Conservation (phyloP, 257 asterid species). For the Eucommia ulmoides region DNA sequence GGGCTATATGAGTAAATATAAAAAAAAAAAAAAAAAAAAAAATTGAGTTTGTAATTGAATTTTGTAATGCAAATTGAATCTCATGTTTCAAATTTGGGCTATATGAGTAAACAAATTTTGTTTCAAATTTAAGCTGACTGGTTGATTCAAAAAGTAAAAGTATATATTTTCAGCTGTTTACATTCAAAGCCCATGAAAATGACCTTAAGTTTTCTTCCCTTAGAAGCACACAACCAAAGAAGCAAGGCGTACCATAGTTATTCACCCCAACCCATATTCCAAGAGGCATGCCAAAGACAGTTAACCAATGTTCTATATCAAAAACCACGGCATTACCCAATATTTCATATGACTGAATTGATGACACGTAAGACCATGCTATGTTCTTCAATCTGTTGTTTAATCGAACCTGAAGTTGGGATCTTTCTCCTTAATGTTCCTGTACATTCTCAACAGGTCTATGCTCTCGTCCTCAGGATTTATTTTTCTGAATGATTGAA, state of each 20-base stretch:
- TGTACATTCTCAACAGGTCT: conserved; percentile 84
- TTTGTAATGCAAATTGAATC: no score
- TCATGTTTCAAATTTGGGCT: no score
- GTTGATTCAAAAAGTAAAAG: no score
- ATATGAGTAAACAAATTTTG: no score
- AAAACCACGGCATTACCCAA: conserved; percentile 93
- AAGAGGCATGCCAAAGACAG: conserved; percentile 92
- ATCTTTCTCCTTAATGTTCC: conserved; percentile 84
- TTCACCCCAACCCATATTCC: conserved; percentile 98
- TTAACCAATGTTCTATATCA: conserved; percentile 86
- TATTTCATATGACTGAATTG: conserved; percentile 68
- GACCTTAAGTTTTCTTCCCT: conserved; percentile 87
- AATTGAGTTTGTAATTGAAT: no score
- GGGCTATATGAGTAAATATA: no score
- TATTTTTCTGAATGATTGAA: conserved; percentile 74
- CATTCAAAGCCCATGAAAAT: conserved; percentile 97
- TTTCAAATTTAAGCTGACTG: no score
- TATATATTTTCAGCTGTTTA: conserved; percentile 13
- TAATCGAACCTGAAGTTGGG: conserved; percentile 76
- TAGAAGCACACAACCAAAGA: conserved; percentile 90
- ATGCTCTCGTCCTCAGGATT: conserved; percentile 84
- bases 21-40: no score
- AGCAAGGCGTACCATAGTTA: conserved; percentile 99
- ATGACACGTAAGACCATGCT: conserved; percentile 97
- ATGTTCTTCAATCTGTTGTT: conserved; percentile 74